These are phyloP conservation scores for Colletotrichum sp. DNA, from an alignment of 2,329 filamentous ascomycete genomes.

Conservation along the genomic window DNA sequence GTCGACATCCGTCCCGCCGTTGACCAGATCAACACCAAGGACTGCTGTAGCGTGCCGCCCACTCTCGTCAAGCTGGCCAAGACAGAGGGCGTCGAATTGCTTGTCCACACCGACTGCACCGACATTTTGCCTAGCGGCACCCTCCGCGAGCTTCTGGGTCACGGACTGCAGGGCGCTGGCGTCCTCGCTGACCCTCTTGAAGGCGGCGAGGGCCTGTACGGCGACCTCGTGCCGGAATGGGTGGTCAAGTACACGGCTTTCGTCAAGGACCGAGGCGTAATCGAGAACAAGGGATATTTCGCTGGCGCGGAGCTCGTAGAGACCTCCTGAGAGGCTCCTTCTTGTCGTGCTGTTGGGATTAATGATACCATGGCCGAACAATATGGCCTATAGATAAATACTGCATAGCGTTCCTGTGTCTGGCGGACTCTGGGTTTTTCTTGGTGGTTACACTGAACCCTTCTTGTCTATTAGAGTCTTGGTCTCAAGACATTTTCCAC, in stretches of 20 bases:
- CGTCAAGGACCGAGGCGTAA: slow-evolving; percentile 87
- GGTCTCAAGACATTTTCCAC: not conserved
- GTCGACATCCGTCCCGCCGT: slow-evolving; percentile 79
- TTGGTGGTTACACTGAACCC: not conserved
- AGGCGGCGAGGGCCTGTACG: slow-evolving; percentile 65
- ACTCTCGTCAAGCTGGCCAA: slow-evolving; percentile 86
- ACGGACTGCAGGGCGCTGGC: slow-evolving; percentile 73
- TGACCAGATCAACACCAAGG: slow-evolving; percentile 93
- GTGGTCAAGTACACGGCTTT: slow-evolving; percentile 98
- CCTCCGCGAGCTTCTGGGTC: slow-evolving; percentile 80
- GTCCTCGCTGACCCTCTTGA: slow-evolving; percentile 70
- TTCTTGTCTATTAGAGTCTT: slow-evolving; percentile 12
- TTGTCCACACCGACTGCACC: slow-evolving; percentile 93
- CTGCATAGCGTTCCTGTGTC: slow-evolving; percentile 20
- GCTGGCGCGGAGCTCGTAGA: slow-evolving; percentile 75
- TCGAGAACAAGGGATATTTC: slow-evolving; percentile 99
- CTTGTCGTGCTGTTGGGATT: not conserved
- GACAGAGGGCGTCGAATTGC: slow-evolving; percentile 79
- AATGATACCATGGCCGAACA: slow-evolving; percentile 16
- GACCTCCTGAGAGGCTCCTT: not conserved
- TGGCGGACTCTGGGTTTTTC: slow-evolving; percentile 1
- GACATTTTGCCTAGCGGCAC: slow-evolving; percentile 89
- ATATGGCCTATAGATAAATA: slow-evolving; percentile 14
- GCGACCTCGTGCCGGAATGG: slow-evolving; percentile 88
- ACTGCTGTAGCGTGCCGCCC: slow-evolving; percentile 95